Percentiles rank a stretch among this genome's conserved stretches.
Conservation (phyloP, 78 protist genomes). For the slime mould (Dictyostelium discoideum) region DNA sequence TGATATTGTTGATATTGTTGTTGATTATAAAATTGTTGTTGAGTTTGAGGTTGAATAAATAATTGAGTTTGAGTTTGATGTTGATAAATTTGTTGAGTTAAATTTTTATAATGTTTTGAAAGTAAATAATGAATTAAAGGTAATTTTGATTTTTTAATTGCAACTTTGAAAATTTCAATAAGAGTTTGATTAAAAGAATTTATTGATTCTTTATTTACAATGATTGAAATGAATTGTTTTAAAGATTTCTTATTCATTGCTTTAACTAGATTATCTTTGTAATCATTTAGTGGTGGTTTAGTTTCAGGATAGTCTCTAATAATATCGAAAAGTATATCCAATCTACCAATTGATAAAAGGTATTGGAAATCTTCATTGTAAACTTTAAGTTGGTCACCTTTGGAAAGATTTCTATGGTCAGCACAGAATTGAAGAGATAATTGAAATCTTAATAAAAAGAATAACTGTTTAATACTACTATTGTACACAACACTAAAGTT, state of each 20-base stretch:
- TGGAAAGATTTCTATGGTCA: not conserved
- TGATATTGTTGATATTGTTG: not conserved
- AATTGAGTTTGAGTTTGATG: not conserved
- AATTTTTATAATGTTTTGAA: not conserved
- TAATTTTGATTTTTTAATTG: not conserved
- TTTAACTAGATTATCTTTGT: not conserved
- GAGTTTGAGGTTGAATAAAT: not conserved
- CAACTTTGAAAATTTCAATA: not conserved
- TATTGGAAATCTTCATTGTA: constrained; percentile 8
- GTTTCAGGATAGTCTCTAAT: constrained; percentile 1
- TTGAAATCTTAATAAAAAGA: constrained; percentile 9
- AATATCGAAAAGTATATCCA: constrained; percentile 1
- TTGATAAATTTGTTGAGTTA: not conserved
- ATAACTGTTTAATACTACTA: not conserved
- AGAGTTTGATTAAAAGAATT: not conserved
- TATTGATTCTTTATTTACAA: not conserved
- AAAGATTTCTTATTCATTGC: not conserved
- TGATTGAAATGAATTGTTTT: not conserved
- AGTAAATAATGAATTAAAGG: not conserved
- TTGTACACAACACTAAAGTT: not conserved
- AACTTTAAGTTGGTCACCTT: not conserved
- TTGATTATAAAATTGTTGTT: not conserved
- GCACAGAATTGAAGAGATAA: not conserved
- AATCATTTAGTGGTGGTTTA: not conserved
- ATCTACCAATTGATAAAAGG: not conserved